phyloP scores from a whole-genome alignment of 108 stramenopile species.

The Chaetoceros muelleri region DNA sequence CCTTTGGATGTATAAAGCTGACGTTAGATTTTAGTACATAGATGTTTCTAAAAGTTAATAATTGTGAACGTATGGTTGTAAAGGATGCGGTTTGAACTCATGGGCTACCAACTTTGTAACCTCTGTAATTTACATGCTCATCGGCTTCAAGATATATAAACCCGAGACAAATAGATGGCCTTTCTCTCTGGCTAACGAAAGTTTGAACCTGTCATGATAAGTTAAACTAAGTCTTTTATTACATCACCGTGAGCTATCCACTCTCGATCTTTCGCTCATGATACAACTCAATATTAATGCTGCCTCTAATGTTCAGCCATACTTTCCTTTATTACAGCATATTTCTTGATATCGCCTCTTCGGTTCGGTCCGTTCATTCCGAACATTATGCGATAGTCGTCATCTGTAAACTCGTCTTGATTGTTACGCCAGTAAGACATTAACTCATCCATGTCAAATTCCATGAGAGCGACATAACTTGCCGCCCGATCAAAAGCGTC shows the following conservation, averaged over 20 bases:
- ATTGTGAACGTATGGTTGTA: no score
- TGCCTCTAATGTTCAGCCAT: conserved; percentile 2
- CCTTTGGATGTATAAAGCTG: no score
- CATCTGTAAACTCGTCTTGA: conserved; percentile 54
- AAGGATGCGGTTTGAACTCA: no score
- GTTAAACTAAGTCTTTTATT: background rate
- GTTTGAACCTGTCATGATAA: background rate
- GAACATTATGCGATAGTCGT: conserved; percentile 78
- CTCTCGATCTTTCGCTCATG: background rate
- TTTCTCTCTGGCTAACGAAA: background rate
- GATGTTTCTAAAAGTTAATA: no score
- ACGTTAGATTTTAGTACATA: no score
- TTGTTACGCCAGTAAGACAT: conserved; percentile 53
- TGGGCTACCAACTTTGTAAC: no score
- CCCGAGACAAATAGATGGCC: background rate
- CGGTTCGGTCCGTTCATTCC: conserved; percentile 64
- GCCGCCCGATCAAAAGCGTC: conserved; percentile 77
- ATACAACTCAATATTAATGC: background rate
- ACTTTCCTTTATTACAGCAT: conserved; percentile 44
- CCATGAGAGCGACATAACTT: conserved; percentile 77
- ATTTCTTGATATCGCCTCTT: conserved; percentile 55
- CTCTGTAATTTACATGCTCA: no score
- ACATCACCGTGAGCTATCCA: background rate
- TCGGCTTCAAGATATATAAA: background rate
- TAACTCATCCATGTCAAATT: conserved; percentile 61